phyloP scores from a whole-genome alignment of 805 yeast genomes.

The Zygoascus biomembranicola region DNA sequence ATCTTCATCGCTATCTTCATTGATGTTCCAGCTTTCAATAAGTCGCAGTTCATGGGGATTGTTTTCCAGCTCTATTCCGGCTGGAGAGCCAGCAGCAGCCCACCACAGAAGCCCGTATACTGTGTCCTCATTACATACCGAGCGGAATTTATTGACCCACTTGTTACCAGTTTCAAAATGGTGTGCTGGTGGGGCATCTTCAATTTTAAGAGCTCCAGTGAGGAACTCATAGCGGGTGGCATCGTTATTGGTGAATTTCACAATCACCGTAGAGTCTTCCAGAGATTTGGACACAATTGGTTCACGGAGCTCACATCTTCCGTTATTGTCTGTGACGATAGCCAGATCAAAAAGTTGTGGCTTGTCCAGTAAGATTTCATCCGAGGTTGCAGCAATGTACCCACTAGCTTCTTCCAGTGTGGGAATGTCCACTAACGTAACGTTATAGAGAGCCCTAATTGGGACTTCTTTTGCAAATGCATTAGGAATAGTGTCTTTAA shows the following conservation, averaged over 20 bases:
- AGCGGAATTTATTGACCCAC: not conserved
- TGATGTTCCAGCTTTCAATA: not conserved
- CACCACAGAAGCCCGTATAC: constrained; percentile 63
- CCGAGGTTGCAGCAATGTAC: constrained; percentile 58
- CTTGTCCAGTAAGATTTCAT: constrained; percentile 53
- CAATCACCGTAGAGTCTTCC: not conserved
- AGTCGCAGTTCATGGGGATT: constrained; percentile 31
- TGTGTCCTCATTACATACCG: constrained; percentile 7
- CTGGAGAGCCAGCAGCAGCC: constrained; percentile 74
- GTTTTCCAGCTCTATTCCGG: constrained; percentile 32
- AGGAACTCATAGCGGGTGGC: not conserved
- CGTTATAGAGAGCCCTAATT: constrained; percentile 38
- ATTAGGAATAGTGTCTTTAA: constrained; percentile 29
- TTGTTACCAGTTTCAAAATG: not conserved
- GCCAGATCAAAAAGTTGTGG: constrained; percentile 41
- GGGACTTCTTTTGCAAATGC: constrained; percentile 14
- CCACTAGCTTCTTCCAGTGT: constrained; percentile 11
- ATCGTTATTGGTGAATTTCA: not conserved
- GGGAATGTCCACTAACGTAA: constrained; percentile 51
- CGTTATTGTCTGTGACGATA: constrained; percentile 17
- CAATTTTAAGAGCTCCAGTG: not conserved
- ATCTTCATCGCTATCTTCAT: not conserved
- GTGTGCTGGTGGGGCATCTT: not conserved
- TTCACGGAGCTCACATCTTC: not conserved
- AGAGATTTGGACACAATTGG: not conserved